Evolutionary conservation across 176 grass and related monocot species (phyloP).

Genomic region (Alopecurus myosuroides): DNA sequence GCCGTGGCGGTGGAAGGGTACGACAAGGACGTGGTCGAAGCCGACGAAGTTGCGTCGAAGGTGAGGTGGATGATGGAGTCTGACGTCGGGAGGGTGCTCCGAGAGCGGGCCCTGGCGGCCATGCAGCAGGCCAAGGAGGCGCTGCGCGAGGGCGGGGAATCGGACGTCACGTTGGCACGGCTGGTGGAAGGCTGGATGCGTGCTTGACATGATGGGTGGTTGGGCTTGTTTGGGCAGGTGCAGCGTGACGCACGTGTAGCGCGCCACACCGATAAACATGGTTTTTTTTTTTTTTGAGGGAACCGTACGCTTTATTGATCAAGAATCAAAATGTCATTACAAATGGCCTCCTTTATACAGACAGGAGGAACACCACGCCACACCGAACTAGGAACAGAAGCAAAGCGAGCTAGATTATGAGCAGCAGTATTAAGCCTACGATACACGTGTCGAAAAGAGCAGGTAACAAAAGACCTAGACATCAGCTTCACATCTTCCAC

Average conservation of each 20-base stretch:
- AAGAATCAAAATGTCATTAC: no score
- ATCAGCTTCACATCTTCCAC: no score
- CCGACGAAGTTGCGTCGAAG: background rate
- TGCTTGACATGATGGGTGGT: background rate
- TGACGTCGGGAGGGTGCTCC: background rate
- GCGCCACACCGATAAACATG: background rate
- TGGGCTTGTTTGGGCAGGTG: background rate
- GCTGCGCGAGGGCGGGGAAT: background rate
- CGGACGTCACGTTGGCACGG: background rate
- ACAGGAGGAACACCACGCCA: no score
- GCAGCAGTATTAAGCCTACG: no score
- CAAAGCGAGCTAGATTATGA: no score
- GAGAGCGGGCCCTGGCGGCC: background rate
- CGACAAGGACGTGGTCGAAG: background rate
- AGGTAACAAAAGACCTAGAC: no score
- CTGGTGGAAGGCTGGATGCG: background rate
- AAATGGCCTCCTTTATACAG: no score
- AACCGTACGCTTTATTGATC: no score
- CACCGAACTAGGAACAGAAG: no score
- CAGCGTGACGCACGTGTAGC: background rate
- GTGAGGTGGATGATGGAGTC: background rate
- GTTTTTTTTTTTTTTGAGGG: no score
- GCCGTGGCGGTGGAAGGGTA: slow-evolving; percentile 1
- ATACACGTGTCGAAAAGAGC: no score
- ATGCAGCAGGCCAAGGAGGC: background rate